These are phyloP conservation scores for Aquilaria sinensis DNA, from an alignment of 345 rosid species.

Conservation along the genomic window DNA sequence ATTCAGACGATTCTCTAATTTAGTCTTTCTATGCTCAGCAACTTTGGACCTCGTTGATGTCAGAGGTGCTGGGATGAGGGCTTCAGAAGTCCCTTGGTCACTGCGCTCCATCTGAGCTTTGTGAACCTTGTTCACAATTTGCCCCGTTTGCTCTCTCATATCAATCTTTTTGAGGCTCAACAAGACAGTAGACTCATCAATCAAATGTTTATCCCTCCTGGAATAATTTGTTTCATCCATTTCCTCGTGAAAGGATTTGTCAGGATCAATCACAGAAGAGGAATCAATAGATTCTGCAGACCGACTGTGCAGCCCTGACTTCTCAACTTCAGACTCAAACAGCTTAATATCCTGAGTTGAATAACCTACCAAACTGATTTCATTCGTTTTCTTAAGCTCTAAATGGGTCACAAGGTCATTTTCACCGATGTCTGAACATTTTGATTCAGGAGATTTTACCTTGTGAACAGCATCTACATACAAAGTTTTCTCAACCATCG, in stretches of 20 bases:
- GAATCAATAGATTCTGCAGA: constrained; percentile 20
- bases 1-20: constrained; percentile 23
- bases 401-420: constrained; percentile 10
- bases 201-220: constrained; percentile 14
- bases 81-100: constrained; percentile 18
- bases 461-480: constrained; percentile 56
- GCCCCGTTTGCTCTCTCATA: constrained; percentile 16
- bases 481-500: constrained; percentile 64
- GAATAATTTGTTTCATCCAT: constrained; percentile 8
- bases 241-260: constrained; percentile 12
- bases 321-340: constrained; percentile 11
- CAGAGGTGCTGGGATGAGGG: constrained; percentile 5
- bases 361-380: constrained; percentile 19
- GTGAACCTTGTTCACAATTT: constrained; percentile 12
- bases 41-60: constrained; percentile 14
- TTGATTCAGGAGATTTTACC: constrained; percentile 24
- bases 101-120: constrained; percentile 16
- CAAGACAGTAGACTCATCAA: constrained; percentile 12
- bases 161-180: constrained; percentile 20
- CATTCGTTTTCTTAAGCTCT: constrained; percentile 26
- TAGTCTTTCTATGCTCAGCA: constrained; percentile 24
- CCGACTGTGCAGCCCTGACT: constrained; percentile 8
- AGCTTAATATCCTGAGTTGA: constrained; percentile 23
- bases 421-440: constrained; percentile 17
- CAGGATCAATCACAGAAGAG: constrained; percentile 16